Percentiles rank a stretch among this genome's conserved stretches.
Evolutionary conservation across 306 rosid species (phyloP).

Genomic region (Begonia masoniana): DNA sequence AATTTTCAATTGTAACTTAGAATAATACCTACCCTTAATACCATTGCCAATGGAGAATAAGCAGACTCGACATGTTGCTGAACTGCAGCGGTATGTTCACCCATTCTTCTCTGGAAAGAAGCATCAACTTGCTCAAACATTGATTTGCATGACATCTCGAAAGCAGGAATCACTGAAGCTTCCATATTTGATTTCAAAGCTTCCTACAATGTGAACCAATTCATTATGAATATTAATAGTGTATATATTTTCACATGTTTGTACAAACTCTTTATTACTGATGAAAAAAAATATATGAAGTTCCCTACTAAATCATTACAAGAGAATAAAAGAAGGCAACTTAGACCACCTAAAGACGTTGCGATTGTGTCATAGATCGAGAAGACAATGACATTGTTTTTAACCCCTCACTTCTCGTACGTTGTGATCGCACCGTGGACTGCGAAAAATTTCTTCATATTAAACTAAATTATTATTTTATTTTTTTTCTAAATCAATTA

Average conservation of each 20-base stretch:
- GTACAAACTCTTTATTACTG: too few species aligned
- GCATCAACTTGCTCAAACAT: constrained; percentile 96
- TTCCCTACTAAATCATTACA: not conserved
- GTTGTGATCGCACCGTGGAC: too few species aligned
- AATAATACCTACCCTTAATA: constrained; percentile 56
- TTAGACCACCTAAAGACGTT: constrained; percentile 82
- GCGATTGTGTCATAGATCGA: constrained; percentile 6
- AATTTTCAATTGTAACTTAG: not conserved
- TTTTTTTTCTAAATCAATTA: too few species aligned
- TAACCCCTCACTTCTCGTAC: too few species aligned
- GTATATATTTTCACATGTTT: too few species aligned
- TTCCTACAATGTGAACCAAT: constrained; percentile 36
- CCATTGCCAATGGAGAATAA: constrained; percentile 66
- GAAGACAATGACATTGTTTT: too few species aligned
- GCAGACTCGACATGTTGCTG: constrained; percentile 78
- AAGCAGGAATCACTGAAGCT: constrained; percentile 67
- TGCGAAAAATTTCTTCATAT: too few species aligned
- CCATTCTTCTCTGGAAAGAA: constrained; percentile 90
- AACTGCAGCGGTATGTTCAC: constrained; percentile 61
- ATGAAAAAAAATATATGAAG: too few species aligned
- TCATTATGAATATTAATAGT: too few species aligned
- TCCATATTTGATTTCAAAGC: constrained; percentile 73
- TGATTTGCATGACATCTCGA: constrained; percentile 84
- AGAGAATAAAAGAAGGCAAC: too few species aligned
- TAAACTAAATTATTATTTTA: too few species aligned